Base-by-base conservation (phyloP, 208 protist species). In the Leptomonas pyrrhocoris region DNA sequence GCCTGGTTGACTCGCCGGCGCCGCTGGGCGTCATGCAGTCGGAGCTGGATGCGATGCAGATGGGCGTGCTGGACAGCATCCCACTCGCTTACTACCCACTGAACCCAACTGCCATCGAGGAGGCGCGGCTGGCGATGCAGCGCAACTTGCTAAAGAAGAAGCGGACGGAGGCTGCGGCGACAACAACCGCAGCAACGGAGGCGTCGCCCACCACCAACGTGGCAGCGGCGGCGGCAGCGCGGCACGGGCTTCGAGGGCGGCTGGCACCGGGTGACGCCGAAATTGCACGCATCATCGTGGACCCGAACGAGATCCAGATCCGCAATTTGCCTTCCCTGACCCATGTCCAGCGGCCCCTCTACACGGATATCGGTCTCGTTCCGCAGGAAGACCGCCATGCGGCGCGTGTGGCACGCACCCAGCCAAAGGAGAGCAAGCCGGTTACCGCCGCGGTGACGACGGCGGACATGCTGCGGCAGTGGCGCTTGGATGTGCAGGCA, bases 341-440 rank as follows among this genome's bases (percentile, higher is more conserved):
- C 18, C 81, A 89, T 30, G 72, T 95, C 57, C 87, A 95, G 74
- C 78, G 84, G 18, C 90, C 90, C 2, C 74, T 93, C 15, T 95
- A 95, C 74, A 93, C 90, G 18, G 90, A 95, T 45, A 95, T 95
- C 74, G 87, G 88, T 21, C 64, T 86, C 15, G 80, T 88, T 25
- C 68, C 90, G 30, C 80, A 79, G 62, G 82, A 93, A 60, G 83
- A 94, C 82, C 90, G 90, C 46, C 86, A 95, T 63, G 50, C 81
- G 49, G 81, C 82, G 59, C 90, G 90, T 68, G 66, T 93, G 46
- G 81, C 79, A 6, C 80, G 83, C 25, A 84, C 87, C 43, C 73
- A 86, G 23, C 87, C 90, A 30, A 60, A 69, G n/a, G 71, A 65
- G 66, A 42, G 83, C 15, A 74, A 64, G 57, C 40, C 36, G 58